Conservation (phyloP, 768 basidiomycete species). For the Macrocybe gigantea region DNA sequence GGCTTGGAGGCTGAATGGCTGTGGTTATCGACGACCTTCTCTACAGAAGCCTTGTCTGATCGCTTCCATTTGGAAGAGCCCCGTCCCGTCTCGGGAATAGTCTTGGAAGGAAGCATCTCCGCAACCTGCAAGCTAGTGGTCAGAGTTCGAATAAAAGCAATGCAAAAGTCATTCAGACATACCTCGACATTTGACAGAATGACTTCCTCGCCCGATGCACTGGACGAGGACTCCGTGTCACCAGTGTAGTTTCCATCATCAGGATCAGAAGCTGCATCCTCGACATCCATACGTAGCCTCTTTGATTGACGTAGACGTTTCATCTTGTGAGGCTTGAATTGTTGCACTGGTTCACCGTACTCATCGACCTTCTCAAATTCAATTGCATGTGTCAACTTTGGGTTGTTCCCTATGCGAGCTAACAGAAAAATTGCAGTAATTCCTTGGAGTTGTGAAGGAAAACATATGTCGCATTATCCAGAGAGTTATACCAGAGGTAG, state of each 20-base stretch:
- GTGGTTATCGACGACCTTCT: background rate
- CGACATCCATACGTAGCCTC: too few species aligned
- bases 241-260: too few species aligned
- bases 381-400: background rate
- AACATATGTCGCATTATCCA: background rate
- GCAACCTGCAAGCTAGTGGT: background rate
- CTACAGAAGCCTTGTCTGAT: background rate
- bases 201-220: background rate
- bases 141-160: background rate
- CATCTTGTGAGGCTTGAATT: background rate
- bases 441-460: background rate
- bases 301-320: too few species aligned
- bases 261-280: too few species aligned
- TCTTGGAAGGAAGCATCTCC: constrained; percentile 3
- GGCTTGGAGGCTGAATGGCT: too few species aligned
- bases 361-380: constrained; percentile 2
- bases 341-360: background rate
- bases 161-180: background rate
- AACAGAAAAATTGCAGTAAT: background rate
- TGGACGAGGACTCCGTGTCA: background rate
- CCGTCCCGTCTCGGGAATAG: background rate
- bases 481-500: background rate
- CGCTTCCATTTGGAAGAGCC: background rate
- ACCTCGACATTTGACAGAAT: constrained; percentile 1
- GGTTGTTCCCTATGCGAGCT: background rate